Base-by-base conservation (phyloP, 345 rosid genomes). In the Gossypium bickii region DNA sequence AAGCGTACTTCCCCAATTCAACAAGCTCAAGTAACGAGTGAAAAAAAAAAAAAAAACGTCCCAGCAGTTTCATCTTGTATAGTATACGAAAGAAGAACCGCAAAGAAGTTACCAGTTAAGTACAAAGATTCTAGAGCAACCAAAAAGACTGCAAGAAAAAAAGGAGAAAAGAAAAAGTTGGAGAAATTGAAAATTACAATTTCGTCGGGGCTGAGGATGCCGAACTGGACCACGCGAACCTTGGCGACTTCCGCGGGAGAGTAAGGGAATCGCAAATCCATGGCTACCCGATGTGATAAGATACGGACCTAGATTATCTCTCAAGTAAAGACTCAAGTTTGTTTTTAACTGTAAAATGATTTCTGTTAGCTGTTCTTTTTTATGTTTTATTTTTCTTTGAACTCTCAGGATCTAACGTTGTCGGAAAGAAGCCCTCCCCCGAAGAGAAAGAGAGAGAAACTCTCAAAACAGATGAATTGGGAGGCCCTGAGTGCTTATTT, bases 181-280 rank as follows among this genome's bases (percentile, higher is more conserved):
- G 78, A 76, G n/a, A 70, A 78, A 56, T 56, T n/a, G 52, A 41
- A 43, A 56, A 1, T 90, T 92, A 92, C 98, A 57, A 94, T 92
- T 84, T 94, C 93, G 27, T 92, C 53, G 16, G 53, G 97, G 77
- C 97, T 89, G 83, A 94, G 86, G 27, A 94, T 90, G 78, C 98
- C 93, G 80, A 94, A 94, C 85, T 94, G 98, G 59, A 94, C 95
- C 78, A 81, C 0, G 48, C 90, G 97, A 85, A 92, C 97, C 74
- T 87, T 94, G 63, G 97, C 88, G 15, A 92, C 97, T 82, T 94
- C 98, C 74, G 97, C 97, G 63, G 98, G 97, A 16, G 97, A 92
- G 81, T 67, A 92, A 4, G 97, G 88, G 59, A 92, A 92, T 6
- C 97, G 83, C 52, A 82, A 78, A 84, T 94, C 95, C 87, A 84